Evolutionary conservation across 495 filamentous ascomycete species (phyloP), one percentile per base, ranked within the genome.

Genomic region (Cetradonia linearis): DNA sequence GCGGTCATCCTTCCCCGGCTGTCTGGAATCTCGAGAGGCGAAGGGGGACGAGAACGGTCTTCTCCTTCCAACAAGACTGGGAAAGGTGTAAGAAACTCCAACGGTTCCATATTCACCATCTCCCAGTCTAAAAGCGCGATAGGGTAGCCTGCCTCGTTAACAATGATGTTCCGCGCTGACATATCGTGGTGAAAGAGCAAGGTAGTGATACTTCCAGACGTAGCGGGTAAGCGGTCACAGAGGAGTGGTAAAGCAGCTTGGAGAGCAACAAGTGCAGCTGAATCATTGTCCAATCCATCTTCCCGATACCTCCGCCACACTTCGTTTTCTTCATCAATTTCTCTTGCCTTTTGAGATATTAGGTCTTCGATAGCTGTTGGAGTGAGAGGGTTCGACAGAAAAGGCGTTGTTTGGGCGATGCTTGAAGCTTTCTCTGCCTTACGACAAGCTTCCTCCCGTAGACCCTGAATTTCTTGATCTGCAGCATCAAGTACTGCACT

Each of bases 101-200:
- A n/a, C n/a, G n/a, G n/a, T n/a, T n/a, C n/a, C n/a, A n/a, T n/a
- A n/a, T n/a, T n/a, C n/a, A n/a, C n/a, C n/a, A n/a, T 50, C 30
- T 81, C 74, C 80, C 80, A 83, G 62, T 76, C 78, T 33, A 81
- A 56, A 6, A 83, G 38, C 14, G 70, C 79, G 9, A 72, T 74
- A 20, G 83, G 63, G 5, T 69, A 33, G 3, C 71, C 73, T 3
- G 70, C 62, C 13, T 75, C 64, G 53, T 78, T 67, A 3, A 82
- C 71, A 37, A 82, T 65, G 44, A 84, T 73, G 65, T 82, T 82
- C 23, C 70, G 68, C 10, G 71, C 60, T 1, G 70, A 76, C 11
- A 83, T 68, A 55, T 81, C 69, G 37, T 76, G 66, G 36, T 82
- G 76, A 60, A 66, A 72, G n/a, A 82, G 70, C 54, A 76, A 66